These are phyloP conservation scores for Lipomyces japonicus DNA, from an alignment of 805 yeast genomes.

Conservation along the genomic window DNA sequence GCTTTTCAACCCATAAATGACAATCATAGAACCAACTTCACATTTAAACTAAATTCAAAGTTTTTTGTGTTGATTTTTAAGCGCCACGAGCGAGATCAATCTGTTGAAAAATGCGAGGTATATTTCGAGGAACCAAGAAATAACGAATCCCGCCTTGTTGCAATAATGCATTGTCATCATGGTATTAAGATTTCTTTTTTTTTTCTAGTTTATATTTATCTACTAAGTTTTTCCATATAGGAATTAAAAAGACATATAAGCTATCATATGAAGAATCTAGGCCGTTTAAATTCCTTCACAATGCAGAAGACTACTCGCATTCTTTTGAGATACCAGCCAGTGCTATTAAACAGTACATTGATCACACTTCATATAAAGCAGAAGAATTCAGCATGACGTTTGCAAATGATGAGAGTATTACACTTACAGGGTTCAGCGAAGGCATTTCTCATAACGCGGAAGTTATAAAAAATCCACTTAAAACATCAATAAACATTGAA, in stretches of 20 bases:
- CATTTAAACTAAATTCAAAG: constrained; percentile 16
- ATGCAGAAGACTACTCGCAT: constrained; percentile 17
- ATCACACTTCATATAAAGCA: constrained; percentile 23
- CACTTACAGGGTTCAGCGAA: constrained; percentile 21
- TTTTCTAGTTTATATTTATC: background rate
- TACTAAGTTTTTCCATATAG: constrained; percentile 1
- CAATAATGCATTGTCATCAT: constrained; percentile 12
- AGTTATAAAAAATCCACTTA: constrained; percentile 23
- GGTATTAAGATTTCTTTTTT: constrained; percentile 5
- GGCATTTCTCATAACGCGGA: constrained; percentile 9
- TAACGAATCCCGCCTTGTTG: constrained; percentile 15
- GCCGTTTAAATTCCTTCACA: constrained; percentile 18
- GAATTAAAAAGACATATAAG: constrained; percentile 18
- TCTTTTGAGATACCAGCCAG: constrained; percentile 12
- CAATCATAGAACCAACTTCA: background rate
- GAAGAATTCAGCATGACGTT: constrained; percentile 23
- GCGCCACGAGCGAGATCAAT: constrained; percentile 22
- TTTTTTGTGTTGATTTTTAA: constrained; percentile 22
- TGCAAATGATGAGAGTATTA: constrained; percentile 1
- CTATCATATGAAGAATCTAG: constrained; percentile 16
- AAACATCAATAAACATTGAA: constrained; percentile 18
- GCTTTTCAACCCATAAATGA: constrained; percentile 2
- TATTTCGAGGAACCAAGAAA: constrained; percentile 11
- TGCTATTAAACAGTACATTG: constrained; percentile 17
- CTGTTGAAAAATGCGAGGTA: constrained; percentile 18